phyloP scores from a whole-genome alignment of 202 grass and related monocot genomes.

The Brachypodium distachyon region DNA sequence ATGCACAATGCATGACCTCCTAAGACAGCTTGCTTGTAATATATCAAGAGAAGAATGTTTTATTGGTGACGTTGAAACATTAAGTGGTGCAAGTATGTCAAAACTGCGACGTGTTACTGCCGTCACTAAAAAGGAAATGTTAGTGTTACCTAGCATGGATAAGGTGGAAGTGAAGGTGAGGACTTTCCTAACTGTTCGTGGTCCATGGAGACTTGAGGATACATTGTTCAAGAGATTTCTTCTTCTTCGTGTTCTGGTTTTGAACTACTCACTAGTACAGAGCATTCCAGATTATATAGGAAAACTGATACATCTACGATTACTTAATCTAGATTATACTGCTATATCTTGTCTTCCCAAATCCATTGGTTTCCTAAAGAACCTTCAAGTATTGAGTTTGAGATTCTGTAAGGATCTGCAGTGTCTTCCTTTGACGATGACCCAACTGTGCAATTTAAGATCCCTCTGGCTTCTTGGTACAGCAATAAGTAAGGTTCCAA shows the following conservation, averaged over 20 bases:
- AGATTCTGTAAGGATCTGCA: neutral
- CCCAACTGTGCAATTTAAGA: neutral
- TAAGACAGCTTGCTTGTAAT: neutral
- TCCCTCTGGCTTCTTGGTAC: neutral
- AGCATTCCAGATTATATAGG: neutral
- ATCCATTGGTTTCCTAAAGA: neutral
- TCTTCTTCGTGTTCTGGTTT: neutral
- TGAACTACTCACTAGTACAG: neutral
- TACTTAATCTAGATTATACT: neutral
- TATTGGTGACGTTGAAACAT: neutral
- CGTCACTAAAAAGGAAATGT: neutral
- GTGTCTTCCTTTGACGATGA: neutral
- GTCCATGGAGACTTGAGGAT: neutral
- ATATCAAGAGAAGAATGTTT: conserved; percentile 1
- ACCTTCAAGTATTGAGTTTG: conserved; percentile 1
- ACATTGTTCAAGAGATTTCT: neutral
- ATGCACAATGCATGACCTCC: conserved; percentile 11
- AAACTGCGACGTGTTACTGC: neutral
- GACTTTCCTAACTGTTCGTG: neutral
- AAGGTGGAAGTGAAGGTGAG: neutral
- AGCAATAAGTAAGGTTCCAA: neutral
- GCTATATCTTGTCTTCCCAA: neutral
- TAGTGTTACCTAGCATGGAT: neutral
- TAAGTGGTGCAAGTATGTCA: neutral
- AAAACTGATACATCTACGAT: neutral